phyloP scores from a whole-genome alignment of 768 basidiomycete genomes.

The Trametes cinnabarina region DNA sequence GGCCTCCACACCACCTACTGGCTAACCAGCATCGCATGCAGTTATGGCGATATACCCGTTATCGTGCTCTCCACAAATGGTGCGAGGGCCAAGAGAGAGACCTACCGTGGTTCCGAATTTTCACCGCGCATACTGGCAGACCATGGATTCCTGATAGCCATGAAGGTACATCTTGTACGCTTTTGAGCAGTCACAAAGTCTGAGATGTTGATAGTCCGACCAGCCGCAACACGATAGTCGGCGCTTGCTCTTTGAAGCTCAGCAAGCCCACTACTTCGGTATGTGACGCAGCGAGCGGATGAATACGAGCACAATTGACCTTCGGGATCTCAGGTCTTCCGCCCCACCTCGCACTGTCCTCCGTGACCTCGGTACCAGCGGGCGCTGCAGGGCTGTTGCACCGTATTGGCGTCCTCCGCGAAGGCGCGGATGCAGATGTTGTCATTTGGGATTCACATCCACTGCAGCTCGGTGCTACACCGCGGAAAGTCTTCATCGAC shows the following conservation, averaged over 20 bases:
- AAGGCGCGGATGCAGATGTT: slow-evolving; percentile 39
- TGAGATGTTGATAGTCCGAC: slow-evolving; percentile 47
- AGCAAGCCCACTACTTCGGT: slow-evolving; percentile 81
- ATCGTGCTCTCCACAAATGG: slow-evolving; percentile 71
- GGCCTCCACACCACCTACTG: background rate
- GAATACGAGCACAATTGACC: background rate
- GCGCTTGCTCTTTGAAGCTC: slow-evolving; percentile 79
- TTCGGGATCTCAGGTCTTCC: slow-evolving; percentile 41
- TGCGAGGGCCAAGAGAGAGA: slow-evolving; percentile 72
- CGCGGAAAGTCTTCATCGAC: slow-evolving; percentile 74
- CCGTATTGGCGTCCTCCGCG: slow-evolving; percentile 65
- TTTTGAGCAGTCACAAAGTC: background rate
- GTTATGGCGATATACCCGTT: slow-evolving; percentile 66
- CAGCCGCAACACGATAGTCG: slow-evolving; percentile 67
- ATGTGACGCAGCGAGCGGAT: background rate
- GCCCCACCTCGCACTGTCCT: slow-evolving; percentile 62
- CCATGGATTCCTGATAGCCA: slow-evolving; percentile 62
- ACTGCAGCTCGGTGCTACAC: slow-evolving; percentile 45
- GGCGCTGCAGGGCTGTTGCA: slow-evolving; percentile 73
- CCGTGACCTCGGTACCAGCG: slow-evolving; percentile 75
- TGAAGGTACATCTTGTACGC: slow-evolving; percentile 54
- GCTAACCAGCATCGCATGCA: slow-evolving; percentile 6
- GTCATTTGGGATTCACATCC: slow-evolving; percentile 46
- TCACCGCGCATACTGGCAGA: slow-evolving; percentile 73
- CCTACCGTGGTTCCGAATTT: slow-evolving; percentile 78